Evolutionary conservation across 768 basidiomycete genomes (phyloP), one percentile per base, ranked within the genome.

Genomic region (Lentinula boryana): DNA sequence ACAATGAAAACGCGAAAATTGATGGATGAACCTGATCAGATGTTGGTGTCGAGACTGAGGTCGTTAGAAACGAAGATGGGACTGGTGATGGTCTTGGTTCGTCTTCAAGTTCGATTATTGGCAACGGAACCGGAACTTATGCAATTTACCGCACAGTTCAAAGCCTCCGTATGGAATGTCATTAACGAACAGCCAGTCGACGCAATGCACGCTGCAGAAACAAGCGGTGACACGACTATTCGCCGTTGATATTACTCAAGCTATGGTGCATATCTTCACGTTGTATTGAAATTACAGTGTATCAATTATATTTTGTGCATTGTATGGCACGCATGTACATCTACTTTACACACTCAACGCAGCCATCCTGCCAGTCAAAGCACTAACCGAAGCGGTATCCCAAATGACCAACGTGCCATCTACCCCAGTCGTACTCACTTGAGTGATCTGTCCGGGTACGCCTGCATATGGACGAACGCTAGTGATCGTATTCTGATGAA

Each of bases 401-500:
- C 97, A 99, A 57, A 99, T 80, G 12, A 95, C 93, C 64, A 99
- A 74, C 69, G 86, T 87, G 2, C 97, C 97, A 74, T 98, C 97
- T 36, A 95, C 92, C 1, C 95, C 97, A 15, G 87, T 88, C 18
- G 95, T 97, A 71, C 91, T 94, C 63, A 99, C 88, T 68, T 83
- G 84, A 51, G 74, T 78, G 4, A 98, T 87, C 1, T 76, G 74
- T 0, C 84, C 87, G 12, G 78, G 80, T 3, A 68, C 64, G 1
- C 75, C 77, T 63, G 88, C 88, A 68, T 91, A 97, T 31, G 91
- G 77, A 60, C 94, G 78, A 43, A 98, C 80, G 65, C 81, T 88
- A n/a, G 94, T 98, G 74, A 99, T 97, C 40, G 95, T 97, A 77
- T 99, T 99, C 81, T 98, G 97, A 70, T 98, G 97, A 54, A 97